Evolutionary conservation across 441 rosid genomes (phyloP), one percentile per base, ranked within the genome.

Genomic region (Adansonia rubrostipa): DNA sequence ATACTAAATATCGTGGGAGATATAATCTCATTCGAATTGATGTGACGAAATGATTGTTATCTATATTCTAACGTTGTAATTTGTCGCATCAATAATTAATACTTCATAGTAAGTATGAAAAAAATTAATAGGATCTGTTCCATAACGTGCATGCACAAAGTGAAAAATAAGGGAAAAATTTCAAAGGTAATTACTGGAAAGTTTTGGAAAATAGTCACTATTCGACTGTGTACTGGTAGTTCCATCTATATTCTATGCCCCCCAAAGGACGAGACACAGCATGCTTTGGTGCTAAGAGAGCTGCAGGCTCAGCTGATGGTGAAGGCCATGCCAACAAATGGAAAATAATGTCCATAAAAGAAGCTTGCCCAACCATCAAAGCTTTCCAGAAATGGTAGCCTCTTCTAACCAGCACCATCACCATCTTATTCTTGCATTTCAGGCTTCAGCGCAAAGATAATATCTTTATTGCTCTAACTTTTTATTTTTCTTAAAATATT

Each of bases 361-460:
- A 66, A 9, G 51, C 22, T 57, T 69, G 36, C 74, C 76, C 76
- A 47, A 20, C 68, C 60, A 58, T 75, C 76, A 75, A 79, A 58
- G 69, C 78, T 80, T 80, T 78, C 84, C 65, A 0, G 10, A 80
- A 75, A 78, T 69, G 56, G 85, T 6, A 77, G 83, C 5, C 63
- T 65, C 80, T 63, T 65, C 83, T 68, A 79, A 77, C 84, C 83
- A 78, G 79, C 64, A 63, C 71, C 65, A 76, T 22, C 79, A 36
- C 71, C 61, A 13, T 50, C 73, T 2, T 7, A 10, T 28, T 64
- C 78, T 44, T n/a, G 73, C 6, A n/a, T 14, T 28, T 22, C 4
- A 20, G 58, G 5, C 40, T 36, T 36, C 4, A 64, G 45, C 47
- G 7, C 69, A 36, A 14, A 33, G 20, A 36, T 36, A 36, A 36